Percentiles rank a stretch among this genome's conserved stretches.
These are phyloP conservation scores for Fagopyrum homotropicum DNA, from an alignment of 148 eudicot genomes.

Conservation along the genomic window DNA sequence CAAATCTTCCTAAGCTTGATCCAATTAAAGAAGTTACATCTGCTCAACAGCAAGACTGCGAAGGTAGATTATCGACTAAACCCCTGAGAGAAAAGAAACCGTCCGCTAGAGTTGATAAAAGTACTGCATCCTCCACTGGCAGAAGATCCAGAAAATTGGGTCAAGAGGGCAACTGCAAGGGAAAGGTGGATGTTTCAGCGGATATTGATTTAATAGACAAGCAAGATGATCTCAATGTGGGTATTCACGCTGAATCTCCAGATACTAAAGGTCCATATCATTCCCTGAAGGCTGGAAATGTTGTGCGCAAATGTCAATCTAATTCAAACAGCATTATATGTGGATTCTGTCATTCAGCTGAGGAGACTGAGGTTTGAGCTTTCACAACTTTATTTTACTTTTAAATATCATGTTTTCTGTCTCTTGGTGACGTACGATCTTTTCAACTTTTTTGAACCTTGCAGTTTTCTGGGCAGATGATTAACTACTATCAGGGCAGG, in stretches of 20 bases:
- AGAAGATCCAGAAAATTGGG: constrained; percentile 9
- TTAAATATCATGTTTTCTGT: not conserved
- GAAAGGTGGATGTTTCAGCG: constrained; percentile 19
- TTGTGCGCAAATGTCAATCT: constrained; percentile 41
- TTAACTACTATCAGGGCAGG: constrained; percentile 62
- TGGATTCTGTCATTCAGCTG: constrained; percentile 70
- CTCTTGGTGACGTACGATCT: not conserved
- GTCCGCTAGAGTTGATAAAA: not conserved
- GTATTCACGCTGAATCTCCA: constrained; percentile 20
- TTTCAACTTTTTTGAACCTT: constrained; percentile 13
- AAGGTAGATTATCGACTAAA: constrained; percentile 11
- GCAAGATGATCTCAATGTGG: constrained; percentile 15
- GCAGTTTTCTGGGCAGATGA: constrained; percentile 73
- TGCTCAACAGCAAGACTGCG: constrained; percentile 11
- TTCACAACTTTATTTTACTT: not conserved
- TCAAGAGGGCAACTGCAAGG: constrained; percentile 16
- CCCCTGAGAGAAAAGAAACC: constrained; percentile 1
- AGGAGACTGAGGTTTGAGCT: constrained; percentile 52
- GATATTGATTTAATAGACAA: constrained; percentile 21
- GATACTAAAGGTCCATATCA: not conserved
- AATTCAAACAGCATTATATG: constrained; percentile 29
- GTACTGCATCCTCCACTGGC: not conserved
- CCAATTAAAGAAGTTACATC: constrained; percentile 4
- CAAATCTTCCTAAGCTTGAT: not conserved
- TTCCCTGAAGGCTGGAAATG: constrained; percentile 13